Evolutionary conservation across 148 eudicot genomes (phyloP).

Genomic region (Vaccinium myrtillus): DNA sequence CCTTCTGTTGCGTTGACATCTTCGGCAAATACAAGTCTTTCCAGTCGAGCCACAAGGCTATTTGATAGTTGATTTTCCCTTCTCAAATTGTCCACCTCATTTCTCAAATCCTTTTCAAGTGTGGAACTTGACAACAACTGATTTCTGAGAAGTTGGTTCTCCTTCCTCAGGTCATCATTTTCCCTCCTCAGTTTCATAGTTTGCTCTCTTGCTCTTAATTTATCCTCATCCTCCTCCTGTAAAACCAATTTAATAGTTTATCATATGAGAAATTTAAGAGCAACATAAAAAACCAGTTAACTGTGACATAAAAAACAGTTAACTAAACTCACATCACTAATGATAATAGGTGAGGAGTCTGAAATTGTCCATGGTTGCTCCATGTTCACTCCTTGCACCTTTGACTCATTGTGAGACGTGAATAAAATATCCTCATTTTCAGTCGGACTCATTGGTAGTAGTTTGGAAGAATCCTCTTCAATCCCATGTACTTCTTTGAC

Average conservation of each 20-base stretch:
- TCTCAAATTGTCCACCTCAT: constrained; percentile 36
- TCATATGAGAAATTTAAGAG: too few relatives aligned
- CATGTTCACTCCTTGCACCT: constrained; percentile 1
- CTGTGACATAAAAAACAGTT: neutral
- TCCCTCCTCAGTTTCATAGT: constrained; percentile 21
- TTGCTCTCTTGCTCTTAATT: constrained; percentile 1
- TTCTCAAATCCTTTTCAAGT: constrained; percentile 32
- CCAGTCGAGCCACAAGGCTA: constrained; percentile 22
- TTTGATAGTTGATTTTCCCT: constrained; percentile 19
- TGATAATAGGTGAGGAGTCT: neutral
- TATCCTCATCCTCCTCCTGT: constrained; percentile 22
- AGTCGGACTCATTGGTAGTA: neutral
- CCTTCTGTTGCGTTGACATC: neutral
- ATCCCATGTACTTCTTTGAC: constrained; percentile 5
- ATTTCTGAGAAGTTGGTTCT: constrained; percentile 23
- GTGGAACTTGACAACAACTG: constrained; percentile 18
- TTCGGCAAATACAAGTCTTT: constrained; percentile 15
- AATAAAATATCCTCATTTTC: constrained; percentile 5
- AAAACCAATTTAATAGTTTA: neutral
- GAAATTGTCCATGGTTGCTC: constrained; percentile 11
- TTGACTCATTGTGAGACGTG: constrained; percentile 1
- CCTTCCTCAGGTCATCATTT: constrained; percentile 26
- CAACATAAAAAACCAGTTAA: neutral
- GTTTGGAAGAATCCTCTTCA: neutral
- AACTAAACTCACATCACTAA: constrained; percentile 17